phyloP scores from a whole-genome alignment of 208 protist genomes.

The Leishmania arabica region DNA sequence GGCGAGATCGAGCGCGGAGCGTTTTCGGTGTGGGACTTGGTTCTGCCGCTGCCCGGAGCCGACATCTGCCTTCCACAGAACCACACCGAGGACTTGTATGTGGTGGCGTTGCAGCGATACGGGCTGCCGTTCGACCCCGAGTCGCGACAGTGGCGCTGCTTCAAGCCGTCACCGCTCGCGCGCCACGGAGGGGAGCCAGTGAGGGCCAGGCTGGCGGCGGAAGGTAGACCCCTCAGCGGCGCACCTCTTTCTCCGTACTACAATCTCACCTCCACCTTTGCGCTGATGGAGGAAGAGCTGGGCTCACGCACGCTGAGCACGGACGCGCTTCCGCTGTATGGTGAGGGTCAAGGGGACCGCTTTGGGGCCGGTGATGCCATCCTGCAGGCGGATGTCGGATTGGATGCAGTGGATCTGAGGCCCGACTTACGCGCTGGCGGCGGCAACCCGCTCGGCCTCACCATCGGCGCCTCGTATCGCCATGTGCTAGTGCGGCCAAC shows the following conservation, averaged over 20 bases:
- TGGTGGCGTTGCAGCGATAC: conserved; percentile 77
- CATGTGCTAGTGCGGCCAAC: conserved; percentile 32
- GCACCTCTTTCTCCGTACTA: conserved; percentile 53
- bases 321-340: conserved; percentile 24
- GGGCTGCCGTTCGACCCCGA: conserved; percentile 84
- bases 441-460: conserved; percentile 60
- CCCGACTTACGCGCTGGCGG: conserved; percentile 36
- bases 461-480: conserved; percentile 42
- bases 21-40: conserved; percentile 67
- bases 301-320: conserved; percentile 39
- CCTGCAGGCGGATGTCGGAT: conserved; percentile 3
- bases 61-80: conserved; percentile 79
- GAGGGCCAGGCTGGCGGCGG: background rate
- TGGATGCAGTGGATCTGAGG: conserved; percentile 30
- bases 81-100: conserved; percentile 85
- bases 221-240: background rate
- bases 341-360: background rate
- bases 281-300: conserved; percentile 77
- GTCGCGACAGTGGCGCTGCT: conserved; percentile 77
- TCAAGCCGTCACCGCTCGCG: conserved; percentile 36
- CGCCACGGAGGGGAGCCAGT: background rate
- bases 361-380: background rate
- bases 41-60: conserved; percentile 81
- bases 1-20: conserved; percentile 60
- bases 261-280: conserved; percentile 62